These are phyloP conservation scores for Manihot esculenta DNA, from an alignment of 441 rosid species.

Conservation along the genomic window DNA sequence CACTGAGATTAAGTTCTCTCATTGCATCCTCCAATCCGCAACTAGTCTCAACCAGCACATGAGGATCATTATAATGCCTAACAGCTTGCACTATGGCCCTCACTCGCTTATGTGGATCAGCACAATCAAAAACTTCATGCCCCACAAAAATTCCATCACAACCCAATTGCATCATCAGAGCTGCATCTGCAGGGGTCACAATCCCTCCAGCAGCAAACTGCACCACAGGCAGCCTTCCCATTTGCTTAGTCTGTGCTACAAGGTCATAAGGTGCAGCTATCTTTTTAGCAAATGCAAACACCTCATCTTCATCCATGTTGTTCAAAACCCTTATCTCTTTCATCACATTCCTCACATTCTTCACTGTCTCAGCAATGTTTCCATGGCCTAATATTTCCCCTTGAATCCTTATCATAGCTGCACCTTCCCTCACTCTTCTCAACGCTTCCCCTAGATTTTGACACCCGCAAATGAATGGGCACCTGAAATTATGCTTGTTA, in stretches of 20 bases:
- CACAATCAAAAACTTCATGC: slow-evolving; percentile 56
- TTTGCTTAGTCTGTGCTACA: slow-evolving; percentile 80
- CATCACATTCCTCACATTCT: slow-evolving; percentile 68
- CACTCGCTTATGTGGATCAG: slow-evolving; percentile 56
- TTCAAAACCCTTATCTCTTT: slow-evolving; percentile 63
- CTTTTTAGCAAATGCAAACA: slow-evolving; percentile 65
- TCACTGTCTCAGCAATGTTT: slow-evolving; percentile 51
- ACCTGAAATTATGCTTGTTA: slow-evolving; percentile 76
- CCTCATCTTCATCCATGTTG: slow-evolving; percentile 91
- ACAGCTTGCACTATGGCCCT: slow-evolving; percentile 71
- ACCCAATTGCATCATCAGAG: slow-evolving; percentile 85
- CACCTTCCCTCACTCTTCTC: slow-evolving; percentile 83
- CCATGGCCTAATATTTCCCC: slow-evolving; percentile 51
- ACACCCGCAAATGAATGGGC: slow-evolving; percentile 74
- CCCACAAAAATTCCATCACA: slow-evolving; percentile 84
- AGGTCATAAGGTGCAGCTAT: slow-evolving; percentile 77
- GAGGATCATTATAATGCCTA: slow-evolving; percentile 83
- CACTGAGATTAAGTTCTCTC: slow-evolving; percentile 46
- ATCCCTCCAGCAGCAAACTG: slow-evolving; percentile 85
- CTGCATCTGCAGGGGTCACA: slow-evolving; percentile 80
- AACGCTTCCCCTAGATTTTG: slow-evolving; percentile 71
- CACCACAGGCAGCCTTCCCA: slow-evolving; percentile 78
- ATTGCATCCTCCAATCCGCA: slow-evolving; percentile 51
- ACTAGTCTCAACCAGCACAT: slow-evolving; percentile 60
- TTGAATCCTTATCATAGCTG: slow-evolving; percentile 78